These are phyloP conservation scores for Komagataella pseudopastoris DNA, from an alignment of 805 yeast genomes.

Conservation along the genomic window DNA sequence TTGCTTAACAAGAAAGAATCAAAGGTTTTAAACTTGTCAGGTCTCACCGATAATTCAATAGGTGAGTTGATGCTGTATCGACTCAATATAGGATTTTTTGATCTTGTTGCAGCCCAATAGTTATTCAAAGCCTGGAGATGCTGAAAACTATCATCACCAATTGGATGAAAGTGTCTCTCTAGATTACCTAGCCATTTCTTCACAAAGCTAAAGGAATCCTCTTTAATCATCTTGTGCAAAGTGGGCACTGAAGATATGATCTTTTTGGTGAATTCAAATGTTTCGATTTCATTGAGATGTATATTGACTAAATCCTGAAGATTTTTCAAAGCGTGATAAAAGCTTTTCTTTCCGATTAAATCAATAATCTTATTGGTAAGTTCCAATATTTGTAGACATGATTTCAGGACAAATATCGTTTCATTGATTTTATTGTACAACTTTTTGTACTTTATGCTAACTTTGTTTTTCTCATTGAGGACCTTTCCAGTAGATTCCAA, in stretches of 20 bases:
- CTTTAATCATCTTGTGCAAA: conserved; percentile 56
- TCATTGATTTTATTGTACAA: conserved; percentile 56
- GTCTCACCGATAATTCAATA: conserved; percentile 66
- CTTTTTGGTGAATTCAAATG: conserved; percentile 62
- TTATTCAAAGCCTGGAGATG: not conserved
- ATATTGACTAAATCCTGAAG: conserved; percentile 61
- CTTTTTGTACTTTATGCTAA: conserved; percentile 45
- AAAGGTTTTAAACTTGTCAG: conserved; percentile 24
- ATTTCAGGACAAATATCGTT: conserved; percentile 52
- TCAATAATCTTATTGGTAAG: conserved; percentile 79
- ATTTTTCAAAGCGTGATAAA: conserved; percentile 77
- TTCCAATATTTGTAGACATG: conserved; percentile 73
- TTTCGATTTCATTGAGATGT: conserved; percentile 49
- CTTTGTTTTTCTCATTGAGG: conserved; percentile 48
- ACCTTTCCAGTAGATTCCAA: conserved; percentile 54
- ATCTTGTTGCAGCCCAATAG: not conserved
- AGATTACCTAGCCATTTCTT: conserved; percentile 53
- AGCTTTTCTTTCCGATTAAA: conserved; percentile 57
- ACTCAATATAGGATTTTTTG: conserved; percentile 25
- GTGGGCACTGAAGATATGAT: conserved; percentile 69
- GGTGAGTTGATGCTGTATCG: conserved; percentile 72
- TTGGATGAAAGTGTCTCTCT: conserved; percentile 41
- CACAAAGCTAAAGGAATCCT: conserved; percentile 55
- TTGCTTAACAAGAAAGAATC: conserved; percentile 31
- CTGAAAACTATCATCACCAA: conserved; percentile 29